phyloP scores from a whole-genome alignment of 2,329 filamentous ascomycete genomes.

The Ophiostoma tasmaniense region DNA sequence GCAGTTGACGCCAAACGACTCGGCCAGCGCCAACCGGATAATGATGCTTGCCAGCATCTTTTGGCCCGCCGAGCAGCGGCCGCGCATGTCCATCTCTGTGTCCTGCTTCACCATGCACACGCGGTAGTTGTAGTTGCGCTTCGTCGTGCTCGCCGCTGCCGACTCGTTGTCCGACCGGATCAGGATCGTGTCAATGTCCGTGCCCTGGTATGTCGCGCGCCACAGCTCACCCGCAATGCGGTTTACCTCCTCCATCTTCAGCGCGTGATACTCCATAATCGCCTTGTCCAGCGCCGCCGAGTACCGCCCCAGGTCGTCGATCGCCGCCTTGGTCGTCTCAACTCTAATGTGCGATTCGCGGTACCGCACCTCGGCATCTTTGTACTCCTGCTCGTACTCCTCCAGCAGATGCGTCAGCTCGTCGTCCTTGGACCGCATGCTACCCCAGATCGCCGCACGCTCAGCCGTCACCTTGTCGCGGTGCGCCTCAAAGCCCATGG shows the following conservation, averaged over 20 bases:
- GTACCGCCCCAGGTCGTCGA: conserved; percentile 82
- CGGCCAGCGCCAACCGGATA: conserved; percentile 88
- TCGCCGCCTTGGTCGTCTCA: conserved; percentile 83
- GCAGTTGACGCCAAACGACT: conserved; percentile 94
- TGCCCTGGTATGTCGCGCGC: conserved; percentile 93
- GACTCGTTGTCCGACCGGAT: conserved; percentile 87
- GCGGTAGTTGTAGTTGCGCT: conserved; percentile 79
- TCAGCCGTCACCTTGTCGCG: conserved; percentile 64
- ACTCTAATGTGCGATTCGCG: conserved; percentile 84
- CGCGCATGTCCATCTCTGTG: conserved; percentile 98
- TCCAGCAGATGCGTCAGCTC: conserved; percentile 63
- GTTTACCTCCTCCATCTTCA: conserved; percentile 99
- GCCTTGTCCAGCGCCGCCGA: conserved; percentile 81
- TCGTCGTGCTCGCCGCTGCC: conserved; percentile 36
- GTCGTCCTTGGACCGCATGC: conserved; percentile 76
- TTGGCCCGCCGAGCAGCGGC: conserved; percentile 90
- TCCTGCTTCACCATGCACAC: conserved; percentile 97
- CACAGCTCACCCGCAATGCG: conserved; percentile 91
- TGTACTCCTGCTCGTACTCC: conserved; percentile 82
- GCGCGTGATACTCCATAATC: conserved; percentile 90
- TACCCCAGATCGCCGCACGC: conserved; percentile 64
- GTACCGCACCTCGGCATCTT: conserved; percentile 70
- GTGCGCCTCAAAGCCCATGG: conserved; percentile 55
- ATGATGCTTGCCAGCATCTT: conserved; percentile 96
- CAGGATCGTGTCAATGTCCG: conserved; percentile 91